Evolutionary conservation across 2,329 filamentous ascomycete genomes (phyloP).

Genomic region (Colletotrichum abscissum): DNA sequence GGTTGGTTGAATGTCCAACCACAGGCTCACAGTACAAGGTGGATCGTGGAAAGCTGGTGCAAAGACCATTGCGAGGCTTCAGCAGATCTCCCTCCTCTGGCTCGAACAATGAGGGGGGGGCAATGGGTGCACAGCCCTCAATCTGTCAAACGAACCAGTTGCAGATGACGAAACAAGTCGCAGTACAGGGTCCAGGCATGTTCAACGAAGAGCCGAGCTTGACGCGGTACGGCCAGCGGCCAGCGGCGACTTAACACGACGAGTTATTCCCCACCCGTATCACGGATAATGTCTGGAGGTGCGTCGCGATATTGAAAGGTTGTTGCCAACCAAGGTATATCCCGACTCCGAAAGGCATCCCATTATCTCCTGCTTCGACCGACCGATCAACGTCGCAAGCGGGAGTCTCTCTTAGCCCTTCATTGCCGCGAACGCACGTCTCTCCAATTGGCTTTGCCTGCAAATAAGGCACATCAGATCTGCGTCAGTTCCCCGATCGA

Average conservation of each 20-base stretch:
- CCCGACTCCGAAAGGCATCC: constrained; percentile 16
- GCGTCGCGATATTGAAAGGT: constrained; percentile 11
- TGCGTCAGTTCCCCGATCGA: constrained; percentile 4
- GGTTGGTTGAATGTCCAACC: constrained; percentile 25
- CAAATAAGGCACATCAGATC: constrained; percentile 29
- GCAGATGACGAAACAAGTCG: constrained; percentile 31
- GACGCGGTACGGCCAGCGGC: constrained; percentile 19
- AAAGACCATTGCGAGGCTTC: constrained; percentile 29
- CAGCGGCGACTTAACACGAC: constrained; percentile 32
- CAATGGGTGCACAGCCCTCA: constrained; percentile 26
- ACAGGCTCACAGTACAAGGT: constrained; percentile 14
- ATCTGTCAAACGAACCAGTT: constrained; percentile 30
- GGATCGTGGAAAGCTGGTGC: constrained; percentile 22
- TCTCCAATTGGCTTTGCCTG: constrained; percentile 21
- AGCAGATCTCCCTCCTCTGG: constrained; percentile 26
- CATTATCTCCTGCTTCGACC: neutral
- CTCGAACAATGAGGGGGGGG: constrained; percentile 23
- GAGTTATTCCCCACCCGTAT: constrained; percentile 21
- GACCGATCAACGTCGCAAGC: constrained; percentile 22
- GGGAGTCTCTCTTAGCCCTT: constrained; percentile 30
- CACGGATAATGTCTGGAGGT: constrained; percentile 32
- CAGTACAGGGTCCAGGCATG: constrained; percentile 31
- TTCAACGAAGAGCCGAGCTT: constrained; percentile 17
- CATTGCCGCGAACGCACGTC: constrained; percentile 30
- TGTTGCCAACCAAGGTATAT: constrained; percentile 22